These are phyloP conservation scores for Achaetomiella virescens DNA, from an alignment of 495 filamentous ascomycete species.

Conservation along the genomic window DNA sequence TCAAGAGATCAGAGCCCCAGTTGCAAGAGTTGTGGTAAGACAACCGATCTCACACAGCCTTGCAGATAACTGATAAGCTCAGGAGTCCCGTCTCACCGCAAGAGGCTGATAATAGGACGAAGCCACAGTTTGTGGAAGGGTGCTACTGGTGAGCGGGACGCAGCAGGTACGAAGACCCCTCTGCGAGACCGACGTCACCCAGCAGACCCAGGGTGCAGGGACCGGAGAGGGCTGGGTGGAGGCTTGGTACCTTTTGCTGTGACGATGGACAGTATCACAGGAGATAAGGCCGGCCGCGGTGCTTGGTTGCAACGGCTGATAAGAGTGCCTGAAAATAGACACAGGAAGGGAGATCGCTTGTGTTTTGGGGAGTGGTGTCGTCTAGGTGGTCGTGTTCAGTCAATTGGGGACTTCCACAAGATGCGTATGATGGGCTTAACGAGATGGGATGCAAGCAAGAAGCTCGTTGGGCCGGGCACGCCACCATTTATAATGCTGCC, in stretches of 20 bases:
- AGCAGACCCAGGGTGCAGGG: not conserved
- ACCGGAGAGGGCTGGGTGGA: not conserved
- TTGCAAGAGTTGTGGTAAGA: not conserved
- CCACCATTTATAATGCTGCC: conserved; percentile 17
- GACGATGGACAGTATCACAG: conserved; percentile 10
- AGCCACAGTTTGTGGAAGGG: not conserved
- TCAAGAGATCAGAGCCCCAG: not conserved
- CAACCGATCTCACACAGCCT: not conserved
- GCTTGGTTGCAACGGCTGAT: conserved; percentile 22
- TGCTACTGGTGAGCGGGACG: not conserved
- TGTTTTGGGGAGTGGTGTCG: not conserved
- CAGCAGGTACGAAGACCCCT: not conserved
- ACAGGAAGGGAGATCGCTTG: not conserved
- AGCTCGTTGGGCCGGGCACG: not conserved
- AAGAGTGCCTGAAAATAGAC: conserved; percentile 22
- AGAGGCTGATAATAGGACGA: conserved; percentile 3
- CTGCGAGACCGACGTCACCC: conserved; percentile 8
- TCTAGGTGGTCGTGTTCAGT: conserved; percentile 7
- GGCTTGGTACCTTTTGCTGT: conserved; percentile 12
- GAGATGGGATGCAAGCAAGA: not conserved
- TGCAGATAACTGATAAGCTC: not conserved
- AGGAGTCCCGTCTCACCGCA: not conserved
- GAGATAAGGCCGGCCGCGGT: conserved; percentile 24
- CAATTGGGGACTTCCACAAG: conserved; percentile 3
- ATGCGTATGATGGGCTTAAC: not conserved